Evolutionary conservation across 2,329 filamentous ascomycete genomes (phyloP).

Genomic region (Lachnellula cervina): DNA sequence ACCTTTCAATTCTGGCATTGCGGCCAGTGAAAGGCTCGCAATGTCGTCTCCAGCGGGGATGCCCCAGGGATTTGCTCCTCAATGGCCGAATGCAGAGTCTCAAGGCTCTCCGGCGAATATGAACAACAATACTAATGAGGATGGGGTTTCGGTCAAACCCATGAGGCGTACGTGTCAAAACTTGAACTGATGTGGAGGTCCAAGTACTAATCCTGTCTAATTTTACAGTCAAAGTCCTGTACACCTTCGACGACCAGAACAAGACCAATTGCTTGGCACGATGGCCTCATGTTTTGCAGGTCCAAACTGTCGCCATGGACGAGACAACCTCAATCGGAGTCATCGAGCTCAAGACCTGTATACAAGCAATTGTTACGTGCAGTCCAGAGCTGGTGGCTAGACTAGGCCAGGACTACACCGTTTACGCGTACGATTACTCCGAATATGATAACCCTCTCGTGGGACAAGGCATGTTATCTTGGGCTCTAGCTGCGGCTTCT

Average conservation of each 20-base stretch:
- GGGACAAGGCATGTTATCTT: constrained; percentile 91
- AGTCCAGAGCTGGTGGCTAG: constrained; percentile 82
- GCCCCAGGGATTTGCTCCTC: constrained; percentile 7
- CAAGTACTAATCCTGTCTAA: constrained; percentile 16
- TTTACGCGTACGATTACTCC: constrained; percentile 95
- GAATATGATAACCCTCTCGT: constrained; percentile 91
- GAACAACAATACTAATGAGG: constrained; percentile 33
- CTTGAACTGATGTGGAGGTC: neutral
- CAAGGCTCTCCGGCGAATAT: constrained; percentile 16
- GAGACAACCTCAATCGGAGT: constrained; percentile 78
- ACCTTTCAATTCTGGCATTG: constrained; percentile 14
- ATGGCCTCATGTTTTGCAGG: constrained; percentile 71
- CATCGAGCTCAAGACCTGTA: constrained; percentile 79
- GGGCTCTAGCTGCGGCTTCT: constrained; percentile 60
- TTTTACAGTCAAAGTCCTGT: constrained; percentile 82
- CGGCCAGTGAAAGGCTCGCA: constrained; percentile 15
- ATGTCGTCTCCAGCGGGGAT: constrained; percentile 28
- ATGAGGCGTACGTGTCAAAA: constrained; percentile 59
- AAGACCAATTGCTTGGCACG: constrained; percentile 87
- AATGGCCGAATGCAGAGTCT: constrained; percentile 16
- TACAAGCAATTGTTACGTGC: constrained; percentile 70
- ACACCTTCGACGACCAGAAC: constrained; percentile 87
- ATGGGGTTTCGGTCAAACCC: constrained; percentile 44
- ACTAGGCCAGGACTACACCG: constrained; percentile 75
- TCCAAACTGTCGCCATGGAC: constrained; percentile 77